phyloP scores from a whole-genome alignment of 1,284 basidiomycete species.

The Microstroma glucosiphilum region DNA sequence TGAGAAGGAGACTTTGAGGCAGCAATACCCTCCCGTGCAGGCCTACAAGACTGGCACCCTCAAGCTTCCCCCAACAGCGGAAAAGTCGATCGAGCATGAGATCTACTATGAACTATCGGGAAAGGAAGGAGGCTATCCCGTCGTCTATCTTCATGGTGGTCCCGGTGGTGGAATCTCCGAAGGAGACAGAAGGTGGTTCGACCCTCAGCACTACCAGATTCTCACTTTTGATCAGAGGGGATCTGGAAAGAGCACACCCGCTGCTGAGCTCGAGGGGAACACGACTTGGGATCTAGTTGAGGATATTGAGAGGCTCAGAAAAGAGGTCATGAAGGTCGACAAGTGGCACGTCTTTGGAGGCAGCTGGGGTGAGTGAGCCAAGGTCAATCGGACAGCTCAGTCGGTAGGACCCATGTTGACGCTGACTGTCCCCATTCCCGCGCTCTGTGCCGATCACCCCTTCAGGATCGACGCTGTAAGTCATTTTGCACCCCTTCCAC shows the following conservation, averaged over 20 bases:
- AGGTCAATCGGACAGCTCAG: no score
- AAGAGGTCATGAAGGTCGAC: constrained; percentile 56
- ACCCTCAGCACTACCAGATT: constrained; percentile 40
- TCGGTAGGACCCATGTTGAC: no score
- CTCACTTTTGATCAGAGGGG: constrained; percentile 58
- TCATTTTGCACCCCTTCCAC: background rate
- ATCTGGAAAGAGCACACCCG: constrained; percentile 77
- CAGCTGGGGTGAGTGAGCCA: constrained; percentile 58
- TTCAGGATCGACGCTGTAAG: constrained; percentile 62
- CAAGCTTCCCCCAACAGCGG: constrained; percentile 19
- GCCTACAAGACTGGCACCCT: constrained; percentile 35
- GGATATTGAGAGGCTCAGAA: constrained; percentile 76
- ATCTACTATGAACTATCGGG: constrained; percentile 43
- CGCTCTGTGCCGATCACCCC: no score
- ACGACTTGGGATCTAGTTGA: constrained; percentile 91
- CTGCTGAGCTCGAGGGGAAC: constrained; percentile 72
- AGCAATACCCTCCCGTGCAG: constrained; percentile 36
- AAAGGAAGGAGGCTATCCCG: constrained; percentile 35
- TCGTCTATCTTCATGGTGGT: constrained; percentile 44
- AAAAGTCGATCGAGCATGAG: constrained; percentile 18
- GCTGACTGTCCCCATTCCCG: no score
- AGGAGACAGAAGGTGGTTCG: constrained; percentile 44
- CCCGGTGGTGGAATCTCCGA: constrained; percentile 41
- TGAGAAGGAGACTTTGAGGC: constrained; percentile 24
- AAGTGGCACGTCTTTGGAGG: constrained; percentile 49